These are phyloP conservation scores for Alternaria sp. DNA, from an alignment of 2,329 filamentous ascomycete species.

Conservation along the genomic window DNA sequence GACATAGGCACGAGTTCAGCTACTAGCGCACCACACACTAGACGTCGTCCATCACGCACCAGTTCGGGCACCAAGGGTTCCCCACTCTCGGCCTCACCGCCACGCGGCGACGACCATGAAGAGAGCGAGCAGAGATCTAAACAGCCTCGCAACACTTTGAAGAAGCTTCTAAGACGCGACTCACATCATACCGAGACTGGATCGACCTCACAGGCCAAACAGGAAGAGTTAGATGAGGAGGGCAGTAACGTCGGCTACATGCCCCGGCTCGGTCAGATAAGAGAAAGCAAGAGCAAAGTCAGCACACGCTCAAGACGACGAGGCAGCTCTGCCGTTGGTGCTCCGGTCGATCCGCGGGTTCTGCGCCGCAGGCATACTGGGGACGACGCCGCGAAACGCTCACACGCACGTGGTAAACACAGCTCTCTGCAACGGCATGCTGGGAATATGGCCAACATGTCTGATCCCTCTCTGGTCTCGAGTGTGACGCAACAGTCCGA, in stretches of 20 bases:
- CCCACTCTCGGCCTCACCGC: constrained; percentile 20
- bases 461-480: constrained; percentile 52
- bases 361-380: constrained; percentile 29
- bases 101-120: constrained; percentile 32
- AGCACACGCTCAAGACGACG: constrained; percentile 25
- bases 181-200: constrained; percentile 21
- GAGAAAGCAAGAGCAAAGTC: constrained; percentile 49
- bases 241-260: constrained; percentile 40
- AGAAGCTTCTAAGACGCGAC: constrained; percentile 29
- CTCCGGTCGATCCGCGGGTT: constrained; percentile 17
- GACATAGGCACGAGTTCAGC: constrained; percentile 9
- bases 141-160: constrained; percentile 22
- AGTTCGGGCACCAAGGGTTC: constrained; percentile 28
- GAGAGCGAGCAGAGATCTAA: constrained; percentile 30
- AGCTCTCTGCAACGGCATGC: constrained; percentile 43
- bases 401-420: constrained; percentile 41
- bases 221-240: constrained; percentile 22
- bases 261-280: constrained; percentile 50
- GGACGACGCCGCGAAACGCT: constrained; percentile 31
- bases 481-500: constrained; percentile 50
- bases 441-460: constrained; percentile 34
- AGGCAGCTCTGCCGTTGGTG: constrained; percentile 30
- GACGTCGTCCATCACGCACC: constrained; percentile 34
- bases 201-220: constrained; percentile 14
- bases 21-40: constrained; percentile 20